Evolutionary conservation across 345 rosid species (phyloP), one percentile per base, ranked within the genome.

Genomic region (Populus alba): DNA sequence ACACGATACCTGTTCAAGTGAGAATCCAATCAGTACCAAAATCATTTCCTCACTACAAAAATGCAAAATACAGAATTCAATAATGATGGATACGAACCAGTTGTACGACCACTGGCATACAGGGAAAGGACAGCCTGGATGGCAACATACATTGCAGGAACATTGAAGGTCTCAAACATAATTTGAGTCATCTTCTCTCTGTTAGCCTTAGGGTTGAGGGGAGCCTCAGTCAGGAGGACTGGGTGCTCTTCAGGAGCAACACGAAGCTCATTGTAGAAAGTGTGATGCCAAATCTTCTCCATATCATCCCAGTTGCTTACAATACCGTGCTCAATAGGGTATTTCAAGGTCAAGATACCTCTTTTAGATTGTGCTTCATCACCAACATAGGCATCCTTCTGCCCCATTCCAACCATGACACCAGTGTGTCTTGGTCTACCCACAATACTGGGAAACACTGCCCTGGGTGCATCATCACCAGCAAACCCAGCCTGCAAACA

Each of bases 281-380:
- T 90, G 85, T 90, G 91, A 83, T 90, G 93, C 93, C 93, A 90
- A 80, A 90, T 90, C 88, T 90, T 90, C 70, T 90, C 94, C 94
- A 90, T 90, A 75, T 90, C 94, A 66, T 90, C 94, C 94, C 94
- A 90, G 77, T 90, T 90, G 87, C 94, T 90, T 20, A 90, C 94
- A 41, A 90, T 90, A 71, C 94, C 94, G 25, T 90, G 94, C 75
- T 90, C 94, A 43, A 90, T 90, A 18, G 94, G 94, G 78, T 90
- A 90, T 38, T 90, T 90, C 86, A 90, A 86, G 67, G 94, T 90
- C 71, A 90, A 87, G 69, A 90, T 90, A 90, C 94, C 94, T 80
- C 94, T 89, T 73, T 90, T 90, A 0, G 94, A 90, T 23, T 90
- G 94, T 51, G 94, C 94, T 77, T 90, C 94, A 47, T 90, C 94